Conservation (phyloP, 768 basidiomycete species). For the Phlebiopsis gigantea region DNA sequence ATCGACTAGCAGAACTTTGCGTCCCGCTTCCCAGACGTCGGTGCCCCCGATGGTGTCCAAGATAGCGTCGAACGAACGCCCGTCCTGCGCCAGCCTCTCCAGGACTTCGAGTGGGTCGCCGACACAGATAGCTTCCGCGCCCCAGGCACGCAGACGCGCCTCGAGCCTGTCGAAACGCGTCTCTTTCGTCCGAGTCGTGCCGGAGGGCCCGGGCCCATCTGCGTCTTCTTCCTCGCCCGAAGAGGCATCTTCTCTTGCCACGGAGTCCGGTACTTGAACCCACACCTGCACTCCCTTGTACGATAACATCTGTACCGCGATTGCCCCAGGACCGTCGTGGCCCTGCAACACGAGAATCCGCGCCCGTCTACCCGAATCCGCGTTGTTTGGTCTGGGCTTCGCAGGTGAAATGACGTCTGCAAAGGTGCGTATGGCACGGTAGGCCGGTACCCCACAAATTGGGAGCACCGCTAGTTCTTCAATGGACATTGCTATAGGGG, state of each 20-base stretch:
- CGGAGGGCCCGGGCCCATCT: neutral
- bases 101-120: constrained; percentile 51
- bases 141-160: constrained; percentile 53
- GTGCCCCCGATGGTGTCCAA: constrained; percentile 81
- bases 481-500: constrained; percentile 35
- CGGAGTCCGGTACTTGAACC: constrained; percentile 52
- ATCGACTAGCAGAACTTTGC: constrained; percentile 44
- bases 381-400: constrained; percentile 6
- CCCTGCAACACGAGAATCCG: constrained; percentile 64
- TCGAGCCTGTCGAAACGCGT: constrained; percentile 30
- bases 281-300: constrained; percentile 67
- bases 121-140: constrained; percentile 74
- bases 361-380: constrained; percentile 24
- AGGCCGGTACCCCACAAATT: constrained; percentile 72
- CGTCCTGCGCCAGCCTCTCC: constrained; percentile 44
- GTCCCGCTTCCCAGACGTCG: constrained; percentile 72
- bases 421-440: constrained; percentile 74
- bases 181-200: constrained; percentile 8
- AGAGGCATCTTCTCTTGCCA: constrained; percentile 24
- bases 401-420: constrained; percentile 35
- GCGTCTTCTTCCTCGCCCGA: constrained; percentile 8
- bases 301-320: constrained; percentile 75
- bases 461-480: constrained; percentile 81
- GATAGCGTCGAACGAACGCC: constrained; percentile 69
- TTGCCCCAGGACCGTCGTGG: constrained; percentile 70